Evolutionary conservation across 345 rosid genomes (phyloP).

Genomic region (Aquilaria sinensis): DNA sequence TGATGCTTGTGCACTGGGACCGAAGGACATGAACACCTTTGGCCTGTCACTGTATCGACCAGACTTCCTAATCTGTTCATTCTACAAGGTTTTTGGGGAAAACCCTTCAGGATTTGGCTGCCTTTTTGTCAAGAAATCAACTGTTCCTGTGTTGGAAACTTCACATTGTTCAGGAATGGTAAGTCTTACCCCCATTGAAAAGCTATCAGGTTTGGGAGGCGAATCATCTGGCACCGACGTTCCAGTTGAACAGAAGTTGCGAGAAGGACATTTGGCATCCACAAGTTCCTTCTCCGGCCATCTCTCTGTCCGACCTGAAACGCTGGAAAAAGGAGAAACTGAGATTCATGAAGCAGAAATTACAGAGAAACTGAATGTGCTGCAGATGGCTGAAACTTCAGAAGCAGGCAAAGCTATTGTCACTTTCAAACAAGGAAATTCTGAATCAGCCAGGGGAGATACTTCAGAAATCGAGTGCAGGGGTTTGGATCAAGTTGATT

Average conservation of each 20-base stretch:
- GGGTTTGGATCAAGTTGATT: constrained; percentile 76
- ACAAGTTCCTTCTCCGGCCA: constrained; percentile 44
- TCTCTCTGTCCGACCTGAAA: constrained; percentile 22
- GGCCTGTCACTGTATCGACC: constrained; percentile 85
- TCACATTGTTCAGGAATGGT: constrained; percentile 59
- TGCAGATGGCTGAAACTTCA: constrained; percentile 10
- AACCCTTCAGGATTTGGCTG: constrained; percentile 96
- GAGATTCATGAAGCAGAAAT: constrained; percentile 21
- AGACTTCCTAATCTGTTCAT: constrained; percentile 78
- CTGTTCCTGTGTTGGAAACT: constrained; percentile 44
- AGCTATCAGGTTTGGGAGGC: constrained; percentile 24
- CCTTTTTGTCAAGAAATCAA: constrained; percentile 81
- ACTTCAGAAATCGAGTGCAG: constrained; percentile 38
- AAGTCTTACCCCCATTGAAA: constrained; percentile 51
- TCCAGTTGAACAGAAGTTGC: constrained; percentile 19
- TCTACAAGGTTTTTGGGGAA: constrained; percentile 90
- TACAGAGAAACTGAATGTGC: constrained; percentile 16
- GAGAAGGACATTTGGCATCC: constrained; percentile 21
- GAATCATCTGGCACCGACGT: constrained; percentile 31
- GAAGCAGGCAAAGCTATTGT: constrained; percentile 16
- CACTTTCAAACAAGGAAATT: constrained; percentile 9
- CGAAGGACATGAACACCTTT: constrained; percentile 93
- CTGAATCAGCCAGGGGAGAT: constrained; percentile 6
- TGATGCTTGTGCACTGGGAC: constrained; percentile 90
- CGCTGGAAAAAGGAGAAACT: constrained; percentile 20